These are phyloP conservation scores for Pythium utonaiense DNA, from an alignment of 352 stramenopile genomes.

Conservation along the genomic window DNA sequence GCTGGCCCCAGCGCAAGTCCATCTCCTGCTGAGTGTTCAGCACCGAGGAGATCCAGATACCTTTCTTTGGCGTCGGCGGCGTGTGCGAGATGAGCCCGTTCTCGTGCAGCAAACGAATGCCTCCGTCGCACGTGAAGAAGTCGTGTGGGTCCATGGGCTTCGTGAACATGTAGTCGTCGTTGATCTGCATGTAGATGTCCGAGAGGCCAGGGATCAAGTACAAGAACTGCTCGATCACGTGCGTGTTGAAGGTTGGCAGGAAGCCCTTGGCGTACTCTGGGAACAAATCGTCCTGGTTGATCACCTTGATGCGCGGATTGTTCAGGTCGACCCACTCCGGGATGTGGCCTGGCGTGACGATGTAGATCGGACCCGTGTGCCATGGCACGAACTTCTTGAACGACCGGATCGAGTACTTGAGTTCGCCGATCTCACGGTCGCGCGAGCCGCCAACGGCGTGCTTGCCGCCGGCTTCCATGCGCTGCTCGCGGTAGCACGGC, in stretches of 20 bases:
- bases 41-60: slow-evolving; percentile 86
- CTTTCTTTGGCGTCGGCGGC: slow-evolving; percentile 71
- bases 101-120: slow-evolving; percentile 80
- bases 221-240: slow-evolving; percentile 88
- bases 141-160: slow-evolving; percentile 75
- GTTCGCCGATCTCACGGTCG: slow-evolving; percentile 85
- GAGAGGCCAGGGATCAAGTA: slow-evolving; percentile 82
- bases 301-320: slow-evolving; percentile 80
- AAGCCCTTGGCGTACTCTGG: slow-evolving; percentile 76
- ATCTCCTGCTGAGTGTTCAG: slow-evolving; percentile 88
- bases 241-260: slow-evolving; percentile 84
- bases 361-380: slow-evolving; percentile 83
- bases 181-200: slow-evolving; percentile 88
- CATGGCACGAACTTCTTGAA: slow-evolving; percentile 81
- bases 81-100: slow-evolving; percentile 70
- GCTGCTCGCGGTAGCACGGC: slow-evolving; percentile 77
- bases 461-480: slow-evolving; percentile 63
- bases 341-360: slow-evolving; percentile 80
- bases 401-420: slow-evolving; percentile 86
- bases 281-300: slow-evolving; percentile 87
- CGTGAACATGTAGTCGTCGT: slow-evolving; percentile 89
- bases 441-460: slow-evolving; percentile 71
- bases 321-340: slow-evolving; percentile 78
- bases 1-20: slow-evolving; percentile 76
- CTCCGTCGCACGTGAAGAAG: slow-evolving; percentile 86